Base-by-base conservation (phyloP, 2,329 filamentous ascomycete genomes). In the Ambrosiella xylebori region DNA sequence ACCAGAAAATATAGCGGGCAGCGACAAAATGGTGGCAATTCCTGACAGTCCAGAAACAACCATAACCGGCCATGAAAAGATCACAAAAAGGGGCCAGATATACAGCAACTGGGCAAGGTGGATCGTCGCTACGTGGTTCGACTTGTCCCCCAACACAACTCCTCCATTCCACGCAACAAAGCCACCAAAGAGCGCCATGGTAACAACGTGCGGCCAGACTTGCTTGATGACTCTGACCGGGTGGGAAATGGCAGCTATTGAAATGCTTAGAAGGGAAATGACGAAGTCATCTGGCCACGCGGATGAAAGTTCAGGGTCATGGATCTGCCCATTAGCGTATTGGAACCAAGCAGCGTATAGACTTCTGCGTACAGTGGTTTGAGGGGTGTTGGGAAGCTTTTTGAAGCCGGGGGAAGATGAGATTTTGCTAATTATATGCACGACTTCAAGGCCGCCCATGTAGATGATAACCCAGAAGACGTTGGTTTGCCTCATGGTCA, bases 61-160 rank as follows among this genome's bases (percentile, higher is more conserved):
- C 3, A 91, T 71, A 0, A 96, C 74, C 0, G 93, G 91, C 54
- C 82, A 80, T 0, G 90, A 95, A 73, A 96, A 97, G 71, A 97
- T 95, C 40, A 80, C 73, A 59, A 95, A 83, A 62, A 95, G 86
- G 0, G 90, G 85, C 86, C 89, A 95, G 63, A 97, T 84, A 66
- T 98, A 98, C 15, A 97, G 82, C 79, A 98, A 86, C 70, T 98
- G 93, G 0, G 91, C 79, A 4, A 93, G 71, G 66, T 98, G 91
- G 11, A 97, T 73, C 0, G 89, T 93, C 0, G 90, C 89, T 38
- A 93, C 77, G 66, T 98, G 93, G 66, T 95, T 96, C 35, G 87
- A 84, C 71, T 96, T 97, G 70, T 98, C 93, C 86, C 87, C 90
- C 2, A 98, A 79, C 1, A 97, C 93, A 15, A 98, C 91, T 9